Percentiles rank a stretch among this genome's conserved stretches.
Evolutionary conservation across 2,329 filamentous ascomycete species (phyloP).

Genomic region (Dactylellina drechsleri): DNA sequence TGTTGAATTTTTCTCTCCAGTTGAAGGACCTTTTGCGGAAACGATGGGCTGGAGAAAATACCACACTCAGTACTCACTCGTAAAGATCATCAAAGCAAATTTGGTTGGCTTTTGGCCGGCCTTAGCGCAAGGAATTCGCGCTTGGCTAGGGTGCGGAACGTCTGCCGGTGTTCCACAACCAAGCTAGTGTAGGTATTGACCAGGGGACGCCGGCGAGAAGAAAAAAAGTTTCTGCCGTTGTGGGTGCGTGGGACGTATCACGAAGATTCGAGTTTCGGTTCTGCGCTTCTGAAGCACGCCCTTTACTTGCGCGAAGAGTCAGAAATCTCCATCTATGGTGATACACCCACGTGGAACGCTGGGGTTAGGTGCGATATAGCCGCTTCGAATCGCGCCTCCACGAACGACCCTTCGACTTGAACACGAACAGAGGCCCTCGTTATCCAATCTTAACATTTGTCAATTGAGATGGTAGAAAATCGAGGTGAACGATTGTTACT

Average conservation of each 20-base stretch:
- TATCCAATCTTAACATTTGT: no score
- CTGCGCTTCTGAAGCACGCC: neutral
- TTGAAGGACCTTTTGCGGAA: neutral
- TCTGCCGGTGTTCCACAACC: slow-evolving; percentile 47
- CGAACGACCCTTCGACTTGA: no score
- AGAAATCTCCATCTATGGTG: no score
- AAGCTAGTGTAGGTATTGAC: slow-evolving; percentile 18
- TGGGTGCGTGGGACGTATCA: no score
- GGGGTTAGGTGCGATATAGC: neutral
- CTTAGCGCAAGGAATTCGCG: slow-evolving; percentile 33
- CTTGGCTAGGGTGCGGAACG: slow-evolving; percentile 43
- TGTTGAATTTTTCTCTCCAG: slow-evolving; percentile 23
- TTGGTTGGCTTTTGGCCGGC: slow-evolving; percentile 3
- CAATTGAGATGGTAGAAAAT: no score
- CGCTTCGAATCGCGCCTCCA: slow-evolving; percentile 6
- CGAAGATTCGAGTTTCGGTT: no score
- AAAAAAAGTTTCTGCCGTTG: no score
- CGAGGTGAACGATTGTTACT: no score
- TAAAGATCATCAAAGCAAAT: slow-evolving; percentile 14
- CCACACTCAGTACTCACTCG: slow-evolving; percentile 22
- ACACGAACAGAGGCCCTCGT: no score
- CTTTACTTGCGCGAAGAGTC: neutral
- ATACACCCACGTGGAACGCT: slow-evolving; percentile 13
- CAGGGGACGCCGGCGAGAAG: no score
- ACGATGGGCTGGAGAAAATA: slow-evolving; percentile 32